Evolutionary conservation across 2,329 filamentous ascomycete species (phyloP).

Genomic region (Fusarium abutilonis): DNA sequence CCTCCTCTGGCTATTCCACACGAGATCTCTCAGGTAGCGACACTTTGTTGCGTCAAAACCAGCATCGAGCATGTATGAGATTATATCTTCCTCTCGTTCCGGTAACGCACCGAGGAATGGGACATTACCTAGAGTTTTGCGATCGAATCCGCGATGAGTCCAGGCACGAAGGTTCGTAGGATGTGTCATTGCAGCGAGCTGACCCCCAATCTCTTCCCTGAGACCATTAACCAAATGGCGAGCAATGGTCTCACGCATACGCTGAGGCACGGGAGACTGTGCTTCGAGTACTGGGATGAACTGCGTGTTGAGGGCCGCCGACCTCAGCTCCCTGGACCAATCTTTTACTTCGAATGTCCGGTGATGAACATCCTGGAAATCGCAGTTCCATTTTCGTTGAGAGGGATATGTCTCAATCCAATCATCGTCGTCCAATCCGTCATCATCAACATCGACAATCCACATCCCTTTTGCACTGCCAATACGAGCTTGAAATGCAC

Average conservation of each 20-base stretch:
- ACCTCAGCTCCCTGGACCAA: slow-evolving; percentile 45
- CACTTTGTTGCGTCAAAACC: slow-evolving; percentile 66
- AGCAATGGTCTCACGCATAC: slow-evolving; percentile 61
- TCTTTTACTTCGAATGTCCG: slow-evolving; percentile 73
- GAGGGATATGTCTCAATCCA: slow-evolving; percentile 76
- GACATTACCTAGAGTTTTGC: slow-evolving; percentile 53
- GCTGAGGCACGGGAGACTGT: slow-evolving; percentile 57
- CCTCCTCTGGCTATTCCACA: slow-evolving; percentile 58
- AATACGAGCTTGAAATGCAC: slow-evolving; percentile 75
- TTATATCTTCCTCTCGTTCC: slow-evolving; percentile 58
- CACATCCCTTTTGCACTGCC: slow-evolving; percentile 81
- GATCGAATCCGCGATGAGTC: slow-evolving; percentile 57
- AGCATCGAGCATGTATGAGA: slow-evolving; percentile 65
- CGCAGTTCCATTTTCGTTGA: slow-evolving; percentile 73
- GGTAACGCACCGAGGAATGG: slow-evolving; percentile 63
- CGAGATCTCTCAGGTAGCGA: slow-evolving; percentile 59
- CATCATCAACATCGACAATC: slow-evolving; percentile 66
- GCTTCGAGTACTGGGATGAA: slow-evolving; percentile 75
- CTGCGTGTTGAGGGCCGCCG: slow-evolving; percentile 71
- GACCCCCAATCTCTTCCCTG: slow-evolving; percentile 60
- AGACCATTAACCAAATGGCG: slow-evolving; percentile 62
- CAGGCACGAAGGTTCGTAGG: slow-evolving; percentile 64
- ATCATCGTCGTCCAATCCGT: slow-evolving; percentile 53
- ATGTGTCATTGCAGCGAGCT: slow-evolving; percentile 61
- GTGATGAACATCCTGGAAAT: slow-evolving; percentile 59